Base-by-base conservation (phyloP, 2,329 filamentous ascomycete genomes). In the Nannizziopsis barbatae region DNA sequence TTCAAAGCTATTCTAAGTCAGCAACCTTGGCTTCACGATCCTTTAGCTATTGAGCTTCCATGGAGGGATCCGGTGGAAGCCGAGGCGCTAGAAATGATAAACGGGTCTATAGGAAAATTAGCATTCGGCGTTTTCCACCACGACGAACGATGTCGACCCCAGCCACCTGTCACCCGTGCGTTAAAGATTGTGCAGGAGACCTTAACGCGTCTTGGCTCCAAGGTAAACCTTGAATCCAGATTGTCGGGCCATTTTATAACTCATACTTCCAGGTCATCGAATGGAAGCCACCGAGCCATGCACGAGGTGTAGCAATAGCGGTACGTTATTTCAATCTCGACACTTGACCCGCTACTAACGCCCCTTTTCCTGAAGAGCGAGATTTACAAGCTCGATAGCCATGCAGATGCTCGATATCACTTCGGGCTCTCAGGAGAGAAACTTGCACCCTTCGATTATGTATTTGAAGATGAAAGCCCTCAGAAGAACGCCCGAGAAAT, bases 1-100 rank as follows among this genome's bases (percentile, higher is more conserved):
- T 70, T 79, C 1, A 73, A 77, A 55, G 65, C 74, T 0, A 59
- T 85, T 1, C 64, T 87, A 1, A 68, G 66, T 10, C 72, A 72
- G 30, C 57, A 77, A 46, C 83, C 83, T 0, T 86, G 83, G 83
- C 62, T 78, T 1, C 65, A 76, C 53, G 83, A 86, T 59, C 81
- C 83, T 0, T 65, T 80, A 0, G 79, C 81, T 0, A 64, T 79
- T 36, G 78, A 83, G 15, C 68, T 86, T 0, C 82, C 81, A 0
- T 86, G 81, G 75, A 72, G 80, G 2, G 63, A 73, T 18, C 69
- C 75, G 2, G 42, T 66, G 27, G 67, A 64, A 36, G 47, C 61
- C 15, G 54, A 61, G 36, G 62, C 63, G 0, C 55, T 53, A 57
- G 62, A 70, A 9, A 60, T 72, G 1, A 68, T 73, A 15, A 57